Evolutionary conservation across 2,329 filamentous ascomycete genomes (phyloP).

Genomic region (Bipolaris bicolor): DNA sequence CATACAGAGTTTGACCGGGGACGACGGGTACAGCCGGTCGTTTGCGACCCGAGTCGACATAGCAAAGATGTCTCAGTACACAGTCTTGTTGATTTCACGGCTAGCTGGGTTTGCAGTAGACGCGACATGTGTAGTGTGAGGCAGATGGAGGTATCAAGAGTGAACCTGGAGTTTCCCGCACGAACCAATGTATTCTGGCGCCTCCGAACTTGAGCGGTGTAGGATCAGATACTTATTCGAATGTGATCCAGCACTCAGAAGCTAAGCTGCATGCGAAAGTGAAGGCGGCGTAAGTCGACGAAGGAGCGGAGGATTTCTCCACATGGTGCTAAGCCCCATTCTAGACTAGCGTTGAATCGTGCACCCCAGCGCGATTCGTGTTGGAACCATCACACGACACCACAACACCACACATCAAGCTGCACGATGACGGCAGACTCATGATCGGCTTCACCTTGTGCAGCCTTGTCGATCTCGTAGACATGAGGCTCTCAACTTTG

Average conservation of each 20-base stretch:
- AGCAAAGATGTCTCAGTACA: neutral
- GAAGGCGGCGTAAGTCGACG: neutral
- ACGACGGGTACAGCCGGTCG: neutral
- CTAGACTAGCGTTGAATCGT: conserved; percentile 1
- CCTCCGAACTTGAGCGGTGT: neutral
- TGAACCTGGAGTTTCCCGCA: neutral
- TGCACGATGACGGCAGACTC: neutral
- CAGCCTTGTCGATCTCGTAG: neutral
- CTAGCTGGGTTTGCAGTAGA: neutral
- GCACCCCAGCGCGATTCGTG: neutral
- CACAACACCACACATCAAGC: neutral
- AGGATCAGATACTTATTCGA: neutral
- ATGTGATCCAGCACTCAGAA: neutral
- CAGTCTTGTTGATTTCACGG: neutral
- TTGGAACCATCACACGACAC: conserved; percentile 1
- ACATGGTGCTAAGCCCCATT: neutral
- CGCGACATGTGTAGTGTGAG: neutral
- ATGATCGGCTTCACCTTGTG: neutral
- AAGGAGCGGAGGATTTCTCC: neutral
- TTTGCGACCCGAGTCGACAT: neutral
- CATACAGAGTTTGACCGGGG: too few relatives aligned
- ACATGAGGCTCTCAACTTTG: neutral
- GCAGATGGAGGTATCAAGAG: too few relatives aligned
- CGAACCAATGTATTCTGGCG: neutral
- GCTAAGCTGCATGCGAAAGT: neutral